Base-by-base conservation (phyloP, 176 grass and related monocot species). In the Eremochloa ophiuroides region DNA sequence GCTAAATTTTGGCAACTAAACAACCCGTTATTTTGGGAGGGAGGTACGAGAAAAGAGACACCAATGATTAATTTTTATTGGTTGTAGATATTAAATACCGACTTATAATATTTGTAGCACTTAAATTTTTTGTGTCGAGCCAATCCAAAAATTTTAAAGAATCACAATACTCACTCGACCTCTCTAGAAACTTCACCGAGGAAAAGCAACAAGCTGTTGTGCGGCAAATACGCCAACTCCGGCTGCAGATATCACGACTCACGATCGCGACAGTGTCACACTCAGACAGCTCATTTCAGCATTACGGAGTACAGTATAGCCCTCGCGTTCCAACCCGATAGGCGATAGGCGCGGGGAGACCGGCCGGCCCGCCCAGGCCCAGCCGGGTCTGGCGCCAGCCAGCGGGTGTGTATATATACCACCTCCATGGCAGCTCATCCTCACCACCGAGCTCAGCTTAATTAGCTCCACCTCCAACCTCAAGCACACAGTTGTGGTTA, bases 141-240 rank as follows among this genome's bases (percentile, higher is more conserved):
- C n/a, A n/a, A n/a, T n/a, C n/a, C n/a, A n/a, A n/a, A n/a, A n/a
- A n/a, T n/a, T n/a, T n/a, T n/a, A 58, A 38, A 16, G 48, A 42
- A 53, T 15, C 73, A 55, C 53, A 38, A 7, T 8, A n/a, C 23
- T 44, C 66, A 5, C 9, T 26, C 31, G 25, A 10, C 20, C 10
- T 71, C 79, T 71, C 79, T 63, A 64, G 58, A 83, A 78, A 33
- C 40, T 64, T 78, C 85, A 77, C 18, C 22, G 2, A 9, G 7
- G 6, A 30, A 75, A 43, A 65, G 15, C 25, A 25, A 25, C 58
- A 27, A 29, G 48, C 30, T 15, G 59, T 1, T 29, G 51, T 12
- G 41, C 16, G 1, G 43, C 37, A 14, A 22, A 48, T 56, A 65
- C 14, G 34, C 7, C 34, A 26, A 55, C 1, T 29, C 63, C 16